phyloP scores from a whole-genome alignment of 192 early-diverging fungal genomes.

The Coemansia sp. region DNA sequence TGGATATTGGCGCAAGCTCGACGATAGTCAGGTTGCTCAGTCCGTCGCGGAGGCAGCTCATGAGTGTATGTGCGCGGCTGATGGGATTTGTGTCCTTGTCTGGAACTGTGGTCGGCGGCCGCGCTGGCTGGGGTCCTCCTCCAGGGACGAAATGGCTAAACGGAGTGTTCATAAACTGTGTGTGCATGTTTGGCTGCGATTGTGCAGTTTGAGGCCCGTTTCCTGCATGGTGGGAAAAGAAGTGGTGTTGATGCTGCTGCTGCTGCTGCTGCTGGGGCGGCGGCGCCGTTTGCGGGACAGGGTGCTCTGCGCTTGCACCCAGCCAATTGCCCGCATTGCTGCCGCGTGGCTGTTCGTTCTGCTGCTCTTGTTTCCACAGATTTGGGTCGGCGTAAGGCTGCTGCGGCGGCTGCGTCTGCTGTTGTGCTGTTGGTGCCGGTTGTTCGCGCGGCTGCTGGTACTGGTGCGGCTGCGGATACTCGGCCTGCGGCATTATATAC shows the following conservation, averaged over 20 bases:
- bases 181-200: not conserved
- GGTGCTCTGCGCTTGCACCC: not conserved
- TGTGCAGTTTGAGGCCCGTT: not conserved
- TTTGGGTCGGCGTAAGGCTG: not conserved
- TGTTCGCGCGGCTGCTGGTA: too few relatives aligned
- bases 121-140: not conserved
- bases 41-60: slow-evolving; percentile 34
- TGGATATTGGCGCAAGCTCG: slow-evolving; percentile 28
- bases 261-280: not conserved
- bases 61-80: slow-evolving; percentile 5
- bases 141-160: not conserved
- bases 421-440: not conserved
- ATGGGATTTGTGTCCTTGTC: not conserved
- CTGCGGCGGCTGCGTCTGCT: not conserved
- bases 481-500: not conserved
- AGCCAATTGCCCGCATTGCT: not conserved
- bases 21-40: slow-evolving; percentile 15
- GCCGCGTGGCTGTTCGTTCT: not conserved
- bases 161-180: not conserved
- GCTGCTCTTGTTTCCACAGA: not conserved
- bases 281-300: not conserved
- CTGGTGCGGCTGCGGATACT: slow-evolving; percentile 1
- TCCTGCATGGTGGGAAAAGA: not conserved
- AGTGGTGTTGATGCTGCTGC: not conserved
- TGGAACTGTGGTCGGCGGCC: not conserved